These are phyloP conservation scores for Pythium phragmiticola DNA, from an alignment of 352 stramenopile species.

Conservation along the genomic window DNA sequence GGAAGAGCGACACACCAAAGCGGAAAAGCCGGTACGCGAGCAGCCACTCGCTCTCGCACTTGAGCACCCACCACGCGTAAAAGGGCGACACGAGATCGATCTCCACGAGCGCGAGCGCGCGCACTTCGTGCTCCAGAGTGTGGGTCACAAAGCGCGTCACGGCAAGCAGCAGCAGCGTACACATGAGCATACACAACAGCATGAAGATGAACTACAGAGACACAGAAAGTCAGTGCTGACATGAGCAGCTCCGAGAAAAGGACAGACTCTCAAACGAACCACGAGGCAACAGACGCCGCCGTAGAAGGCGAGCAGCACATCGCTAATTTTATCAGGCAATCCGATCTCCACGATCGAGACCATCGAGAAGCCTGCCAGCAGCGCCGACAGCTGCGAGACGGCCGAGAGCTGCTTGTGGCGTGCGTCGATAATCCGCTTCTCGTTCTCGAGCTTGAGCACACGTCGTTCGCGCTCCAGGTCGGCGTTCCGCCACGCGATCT, in stretches of 20 bases:
- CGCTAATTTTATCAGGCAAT: slow-evolving; percentile 38
- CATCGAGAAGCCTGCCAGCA: slow-evolving; percentile 71
- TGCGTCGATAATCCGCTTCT: slow-evolving; percentile 76
- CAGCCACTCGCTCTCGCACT: slow-evolving; percentile 75
- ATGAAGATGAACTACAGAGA: slow-evolving; percentile 64
- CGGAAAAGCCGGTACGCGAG: slow-evolving; percentile 71
- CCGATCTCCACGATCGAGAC: slow-evolving; percentile 76
- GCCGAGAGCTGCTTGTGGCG: slow-evolving; percentile 62
- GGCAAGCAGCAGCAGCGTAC: slow-evolving; percentile 66
- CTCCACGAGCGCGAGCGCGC: slow-evolving; percentile 43
- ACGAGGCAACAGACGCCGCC: slow-evolving; percentile 51
- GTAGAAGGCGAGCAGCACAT: slow-evolving; percentile 62
- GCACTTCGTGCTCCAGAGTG: slow-evolving; percentile 72
- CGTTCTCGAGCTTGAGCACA: slow-evolving; percentile 72
- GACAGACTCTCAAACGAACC: slow-evolving; percentile 27
- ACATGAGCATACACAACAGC: slow-evolving; percentile 70
- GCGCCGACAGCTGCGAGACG: slow-evolving; percentile 60
- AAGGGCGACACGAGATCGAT: slow-evolving; percentile 74
- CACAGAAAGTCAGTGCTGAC: background rate
- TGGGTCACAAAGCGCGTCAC: slow-evolving; percentile 78
- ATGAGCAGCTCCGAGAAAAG: background rate
- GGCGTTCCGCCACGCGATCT: slow-evolving; percentile 64
- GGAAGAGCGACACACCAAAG: slow-evolving; percentile 55
- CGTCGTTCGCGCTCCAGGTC: slow-evolving; percentile 71
- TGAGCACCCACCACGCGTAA: slow-evolving; percentile 59